These are phyloP conservation scores for Fusarium pseudograminearum DNA, from an alignment of 2,329 filamentous ascomycete species.

Conservation along the genomic window DNA sequence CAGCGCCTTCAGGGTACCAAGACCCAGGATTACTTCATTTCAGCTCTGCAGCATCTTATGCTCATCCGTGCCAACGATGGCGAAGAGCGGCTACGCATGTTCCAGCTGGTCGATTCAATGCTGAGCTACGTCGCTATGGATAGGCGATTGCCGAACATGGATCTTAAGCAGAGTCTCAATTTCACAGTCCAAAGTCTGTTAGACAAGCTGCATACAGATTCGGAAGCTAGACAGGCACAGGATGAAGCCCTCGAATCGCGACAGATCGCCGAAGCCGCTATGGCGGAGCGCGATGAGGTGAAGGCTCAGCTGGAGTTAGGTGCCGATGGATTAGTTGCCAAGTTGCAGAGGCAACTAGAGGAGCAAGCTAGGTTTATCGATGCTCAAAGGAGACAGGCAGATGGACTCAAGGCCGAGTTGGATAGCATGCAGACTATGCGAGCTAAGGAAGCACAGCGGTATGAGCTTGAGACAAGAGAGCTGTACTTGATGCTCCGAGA, in stretches of 20 bases:
- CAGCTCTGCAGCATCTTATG: slow-evolving; percentile 93
- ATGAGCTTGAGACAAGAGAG: slow-evolving; percentile 95
- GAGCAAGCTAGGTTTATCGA: slow-evolving; percentile 93
- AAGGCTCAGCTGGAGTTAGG: slow-evolving; percentile 87
- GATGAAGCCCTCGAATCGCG: slow-evolving; percentile 92
- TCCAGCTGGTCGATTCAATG: slow-evolving; percentile 98
- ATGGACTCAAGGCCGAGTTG: slow-evolving; percentile 88
- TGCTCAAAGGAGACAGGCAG: slow-evolving; percentile 85
- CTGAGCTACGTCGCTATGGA: slow-evolving; percentile 99
- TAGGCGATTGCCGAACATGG: slow-evolving; percentile 92
- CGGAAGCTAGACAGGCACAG: slow-evolving; percentile 89
- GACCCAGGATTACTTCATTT: slow-evolving; percentile 95
- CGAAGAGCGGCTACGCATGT: slow-evolving; percentile 93
- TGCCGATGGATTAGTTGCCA: slow-evolving; percentile 91
- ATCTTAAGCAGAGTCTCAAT: slow-evolving; percentile 96
- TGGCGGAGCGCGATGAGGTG: slow-evolving; percentile 97
- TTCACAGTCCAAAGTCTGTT: slow-evolving; percentile 96
- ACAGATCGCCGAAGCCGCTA: slow-evolving; percentile 93
- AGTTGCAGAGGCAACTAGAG: slow-evolving; percentile 92
- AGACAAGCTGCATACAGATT: slow-evolving; percentile 96
- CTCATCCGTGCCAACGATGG: slow-evolving; percentile 91
- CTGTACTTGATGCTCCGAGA: slow-evolving; percentile 98
- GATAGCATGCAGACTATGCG: slow-evolving; percentile 87
- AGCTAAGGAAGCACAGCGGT: slow-evolving; percentile 90
- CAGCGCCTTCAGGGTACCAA: slow-evolving; percentile 84